Base-by-base conservation (phyloP, 148 eudicot genomes). In the Chenopodium formosanum region DNA sequence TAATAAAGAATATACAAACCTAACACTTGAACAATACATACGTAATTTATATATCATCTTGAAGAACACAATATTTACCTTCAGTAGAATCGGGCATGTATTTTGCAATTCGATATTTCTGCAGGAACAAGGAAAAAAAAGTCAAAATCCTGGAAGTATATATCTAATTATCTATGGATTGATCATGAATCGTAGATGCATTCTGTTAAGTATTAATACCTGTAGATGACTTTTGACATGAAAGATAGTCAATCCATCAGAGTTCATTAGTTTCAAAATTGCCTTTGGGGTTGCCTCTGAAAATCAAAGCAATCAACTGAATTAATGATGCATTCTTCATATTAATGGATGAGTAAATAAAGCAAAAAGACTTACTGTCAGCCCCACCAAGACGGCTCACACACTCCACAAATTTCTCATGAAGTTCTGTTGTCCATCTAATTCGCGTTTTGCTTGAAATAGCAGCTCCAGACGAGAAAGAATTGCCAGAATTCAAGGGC, bases 261-360 rank as follows among this genome's bases (percentile, higher is more conserved):
- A 75, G 68, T 91, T 92, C 98, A 95, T 95, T 77, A 93, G 87
- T 86, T 89, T 95, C 88, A 93, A 83, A 81, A 95, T 92, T 58
- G 92, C 92, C 91, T 95, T 95, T 47, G 98, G 98, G 14, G 98
- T 93, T 79, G 98, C 98, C 90, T 93, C 98, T 95, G 77, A 62
- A 71, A 73, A 79, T 25, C 31, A 70, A 52, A 34, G 79, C 79
- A 75, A 80, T 20, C 50, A 67, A 56, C 29, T 60, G 25, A 58
- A 10, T 17, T 20, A 83, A 83, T 48, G 75, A 20, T 4, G n/a
- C 69, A 32, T 46, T 46, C 63, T 4, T 19, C 29, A 50, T 8
- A n/a, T 3, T 17, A 71, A 48, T 7, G 60, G 34, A 70, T 5
- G 17, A 67, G 62, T 20, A n/a, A 12, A 25, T 0, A 65, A 31